phyloP scores from a whole-genome alignment of 306 rosid genomes.

The Glycyrrhiza uralensis region DNA sequence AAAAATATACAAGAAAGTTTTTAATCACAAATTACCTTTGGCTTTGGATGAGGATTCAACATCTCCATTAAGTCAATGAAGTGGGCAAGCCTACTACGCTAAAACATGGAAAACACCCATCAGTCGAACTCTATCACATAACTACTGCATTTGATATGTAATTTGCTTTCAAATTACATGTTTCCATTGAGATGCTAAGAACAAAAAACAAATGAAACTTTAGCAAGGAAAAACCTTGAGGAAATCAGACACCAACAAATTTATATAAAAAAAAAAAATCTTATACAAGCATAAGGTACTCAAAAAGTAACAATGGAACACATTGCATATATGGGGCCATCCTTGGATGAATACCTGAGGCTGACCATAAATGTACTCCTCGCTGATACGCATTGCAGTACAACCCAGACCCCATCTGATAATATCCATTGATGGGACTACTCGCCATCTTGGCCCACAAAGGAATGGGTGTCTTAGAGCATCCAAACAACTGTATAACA shows the following conservation, averaged over 20 bases:
- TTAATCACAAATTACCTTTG: conserved; percentile 57
- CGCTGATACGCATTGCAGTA: conserved; percentile 80
- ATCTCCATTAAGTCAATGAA: conserved; percentile 92
- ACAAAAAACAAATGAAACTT: conserved; percentile 2
- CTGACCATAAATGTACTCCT: conserved; percentile 86
- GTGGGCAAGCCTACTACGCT: conserved; percentile 85
- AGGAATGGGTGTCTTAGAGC: conserved; percentile 98
- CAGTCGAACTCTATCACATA: conserved; percentile 7
- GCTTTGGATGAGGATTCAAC: conserved; percentile 88
- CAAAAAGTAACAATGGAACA: conserved; percentile 7
- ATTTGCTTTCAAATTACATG: not conserved
- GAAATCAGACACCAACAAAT: conserved; percentile 9
- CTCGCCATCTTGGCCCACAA: conserved; percentile 98
- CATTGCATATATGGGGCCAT: not conserved
- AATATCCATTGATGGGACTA: conserved; percentile 78
- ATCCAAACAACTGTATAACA: conserved; percentile 77
- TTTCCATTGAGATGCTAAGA: not conserved
- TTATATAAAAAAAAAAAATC: not conserved
- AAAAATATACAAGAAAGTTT: not conserved
- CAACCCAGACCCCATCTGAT: conserved; percentile 98
- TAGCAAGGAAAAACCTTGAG: not conserved
- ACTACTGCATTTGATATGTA: conserved; percentile 2
- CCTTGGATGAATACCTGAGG: conserved; percentile 67
- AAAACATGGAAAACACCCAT: conserved; percentile 27
- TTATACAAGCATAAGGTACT: not conserved